A percentile compares a stretch with the other conserved stretches of the same genome.
phyloP scores from a whole-genome alignment of 139 green algal genomes.

The Volvox africanus region DNA sequence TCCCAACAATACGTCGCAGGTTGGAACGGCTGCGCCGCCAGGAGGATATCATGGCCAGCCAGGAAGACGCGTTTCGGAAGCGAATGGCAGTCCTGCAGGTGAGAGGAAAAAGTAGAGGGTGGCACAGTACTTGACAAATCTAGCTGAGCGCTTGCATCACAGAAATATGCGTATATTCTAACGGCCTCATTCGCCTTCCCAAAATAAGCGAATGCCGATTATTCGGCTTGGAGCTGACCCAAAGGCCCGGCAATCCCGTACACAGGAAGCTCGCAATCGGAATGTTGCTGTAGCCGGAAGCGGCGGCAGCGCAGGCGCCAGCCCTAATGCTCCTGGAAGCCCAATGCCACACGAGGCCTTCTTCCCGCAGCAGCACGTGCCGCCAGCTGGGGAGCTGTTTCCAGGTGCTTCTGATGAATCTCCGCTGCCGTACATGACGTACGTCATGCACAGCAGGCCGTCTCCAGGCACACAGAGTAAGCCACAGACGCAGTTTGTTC shows the following conservation, averaged over 20 bases:
- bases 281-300: background rate
- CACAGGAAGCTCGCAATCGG: constrained; percentile 24
- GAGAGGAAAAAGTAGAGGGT: background rate
- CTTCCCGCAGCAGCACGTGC: background rate
- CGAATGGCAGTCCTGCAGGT: background rate
- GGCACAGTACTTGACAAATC: too few species aligned
- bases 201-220: too few species aligned
- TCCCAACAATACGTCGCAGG: background rate
- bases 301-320: background rate
- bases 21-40: constrained; percentile 43
- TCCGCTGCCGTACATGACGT: constrained; percentile 16
- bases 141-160: too few species aligned
- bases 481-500: background rate
- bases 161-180: too few species aligned
- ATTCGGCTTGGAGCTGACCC: too few species aligned
- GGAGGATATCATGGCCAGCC: constrained; percentile 34
- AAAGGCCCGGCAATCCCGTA: too few species aligned
- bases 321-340: background rate
- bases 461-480: background rate
- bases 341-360: background rate
- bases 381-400: background rate
- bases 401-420: background rate
- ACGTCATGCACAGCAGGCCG: constrained; percentile 33
- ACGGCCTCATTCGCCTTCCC: too few species aligned
- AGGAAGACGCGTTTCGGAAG: constrained; percentile 33